Evolutionary conservation across 257 asterid species (phyloP).

Genomic region (Thymus quinquecostatus): DNA sequence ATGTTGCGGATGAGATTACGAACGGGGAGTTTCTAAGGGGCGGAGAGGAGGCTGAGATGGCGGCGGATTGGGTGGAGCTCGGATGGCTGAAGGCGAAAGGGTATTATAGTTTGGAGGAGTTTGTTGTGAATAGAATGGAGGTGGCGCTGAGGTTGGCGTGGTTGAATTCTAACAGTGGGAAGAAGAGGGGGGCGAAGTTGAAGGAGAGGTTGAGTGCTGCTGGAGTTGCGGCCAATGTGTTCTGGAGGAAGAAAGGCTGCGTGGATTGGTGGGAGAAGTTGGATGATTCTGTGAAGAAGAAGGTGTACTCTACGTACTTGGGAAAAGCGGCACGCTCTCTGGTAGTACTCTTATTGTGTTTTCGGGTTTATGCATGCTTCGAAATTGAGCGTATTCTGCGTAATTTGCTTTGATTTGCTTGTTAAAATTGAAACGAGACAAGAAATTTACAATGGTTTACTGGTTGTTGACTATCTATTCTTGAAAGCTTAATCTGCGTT

Average conservation of each 20-base stretch:
- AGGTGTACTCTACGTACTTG: constrained; percentile 56
- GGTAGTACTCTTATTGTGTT: constrained; percentile 47
- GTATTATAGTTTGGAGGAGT: constrained; percentile 80
- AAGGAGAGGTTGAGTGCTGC: constrained; percentile 70
- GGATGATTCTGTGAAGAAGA: constrained; percentile 64
- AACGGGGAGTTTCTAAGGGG: constrained; percentile 80
- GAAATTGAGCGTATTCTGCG: constrained; percentile 5
- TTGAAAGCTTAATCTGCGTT: constrained; percentile 16
- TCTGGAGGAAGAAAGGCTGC: constrained; percentile 98
- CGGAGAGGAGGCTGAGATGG: constrained; percentile 67
- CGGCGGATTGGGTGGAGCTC: constrained; percentile 82
- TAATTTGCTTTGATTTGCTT: constrained; percentile 18
- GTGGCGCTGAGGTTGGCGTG: constrained; percentile 83
- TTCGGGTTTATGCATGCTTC: neutral
- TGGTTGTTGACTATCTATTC: neutral
- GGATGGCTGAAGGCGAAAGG: constrained; percentile 90
- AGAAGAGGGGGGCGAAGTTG: constrained; percentile 72
- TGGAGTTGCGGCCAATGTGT: constrained; percentile 72
- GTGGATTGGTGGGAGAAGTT: constrained; percentile 96
- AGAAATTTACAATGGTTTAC: constrained; percentile 20
- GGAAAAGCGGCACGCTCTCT: constrained; percentile 75
- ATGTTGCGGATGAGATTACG: constrained; percentile 61
- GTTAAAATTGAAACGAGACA: neutral
- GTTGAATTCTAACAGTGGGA: constrained; percentile 70
- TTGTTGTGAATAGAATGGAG: constrained; percentile 73